Conservation (phyloP, 2,329 filamentous ascomycete genomes). For the Amauroascus niger region DNA sequence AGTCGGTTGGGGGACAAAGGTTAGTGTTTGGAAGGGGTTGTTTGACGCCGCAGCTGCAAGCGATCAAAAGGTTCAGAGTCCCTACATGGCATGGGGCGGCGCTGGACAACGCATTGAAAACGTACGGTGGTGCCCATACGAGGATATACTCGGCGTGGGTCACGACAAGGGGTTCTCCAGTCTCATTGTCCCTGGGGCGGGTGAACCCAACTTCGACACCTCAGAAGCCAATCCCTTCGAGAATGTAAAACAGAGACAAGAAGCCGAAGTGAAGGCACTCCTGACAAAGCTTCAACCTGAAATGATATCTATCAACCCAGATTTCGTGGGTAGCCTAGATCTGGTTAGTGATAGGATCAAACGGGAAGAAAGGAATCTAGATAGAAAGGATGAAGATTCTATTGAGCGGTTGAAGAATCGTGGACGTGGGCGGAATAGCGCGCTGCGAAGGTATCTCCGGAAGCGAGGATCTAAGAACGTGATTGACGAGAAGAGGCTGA, state of each 20-base stretch:
- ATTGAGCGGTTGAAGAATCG: slow-evolving; percentile 59
- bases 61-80: slow-evolving; percentile 71
- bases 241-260: slow-evolving; percentile 81
- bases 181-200: slow-evolving; percentile 85
- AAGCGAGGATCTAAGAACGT: slow-evolving; percentile 91
- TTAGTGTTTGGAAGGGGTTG: slow-evolving; percentile 82
- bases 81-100: slow-evolving; percentile 89
- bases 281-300: slow-evolving; percentile 93
- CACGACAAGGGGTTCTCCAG: slow-evolving; percentile 82
- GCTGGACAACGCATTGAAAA: slow-evolving; percentile 73
- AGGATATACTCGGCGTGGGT: slow-evolving; percentile 79
- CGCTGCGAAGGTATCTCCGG: slow-evolving; percentile 73
- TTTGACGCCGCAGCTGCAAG: slow-evolving; percentile 63
- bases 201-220: slow-evolving; percentile 92
- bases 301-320: slow-evolving; percentile 91
- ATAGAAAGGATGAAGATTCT: slow-evolving; percentile 54
- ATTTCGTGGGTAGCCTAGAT: slow-evolving; percentile 83
- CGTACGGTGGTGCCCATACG: slow-evolving; percentile 85
- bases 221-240: slow-evolving; percentile 94
- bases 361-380: slow-evolving; percentile 67
- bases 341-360: slow-evolving; percentile 68
- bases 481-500: slow-evolving; percentile 87
- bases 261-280: slow-evolving; percentile 77
- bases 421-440: slow-evolving; percentile 80
- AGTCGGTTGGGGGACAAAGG: slow-evolving; percentile 81